Conservation (phyloP, 2,329 filamentous ascomycete species). For the Penicillium sp. region DNA sequence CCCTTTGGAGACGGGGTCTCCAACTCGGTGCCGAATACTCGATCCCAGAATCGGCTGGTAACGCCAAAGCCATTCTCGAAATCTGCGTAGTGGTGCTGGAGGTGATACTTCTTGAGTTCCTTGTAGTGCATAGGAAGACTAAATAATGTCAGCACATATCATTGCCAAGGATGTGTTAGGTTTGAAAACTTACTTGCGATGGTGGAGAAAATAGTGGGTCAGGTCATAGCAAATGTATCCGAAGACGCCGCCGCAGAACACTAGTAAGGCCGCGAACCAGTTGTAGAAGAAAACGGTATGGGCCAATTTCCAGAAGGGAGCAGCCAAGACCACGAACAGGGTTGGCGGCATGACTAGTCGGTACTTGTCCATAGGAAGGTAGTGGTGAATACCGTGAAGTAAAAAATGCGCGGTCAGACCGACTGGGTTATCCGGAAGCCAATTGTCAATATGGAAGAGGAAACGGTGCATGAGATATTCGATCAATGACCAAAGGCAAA, state of each 20-base stretch:
- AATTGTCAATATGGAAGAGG: conserved; percentile 89
- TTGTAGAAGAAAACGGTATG: conserved; percentile 79
- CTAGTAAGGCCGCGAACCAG: conserved; percentile 77
- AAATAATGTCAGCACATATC: conserved; percentile 5
- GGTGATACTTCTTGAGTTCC: conserved; percentile 93
- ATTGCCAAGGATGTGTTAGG: neutral
- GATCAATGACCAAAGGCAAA: conserved; percentile 82
- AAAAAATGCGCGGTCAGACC: conserved; percentile 86
- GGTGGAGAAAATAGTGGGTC: conserved; percentile 98
- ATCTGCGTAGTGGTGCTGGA: conserved; percentile 96
- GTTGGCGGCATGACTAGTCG: conserved; percentile 95
- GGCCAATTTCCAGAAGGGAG: conserved; percentile 89
- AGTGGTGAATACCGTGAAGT: conserved; percentile 96
- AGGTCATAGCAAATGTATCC: conserved; percentile 96
- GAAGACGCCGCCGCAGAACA: conserved; percentile 88
- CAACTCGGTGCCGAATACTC: conserved; percentile 86
- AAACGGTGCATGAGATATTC: conserved; percentile 89
- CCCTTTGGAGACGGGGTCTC: conserved; percentile 41
- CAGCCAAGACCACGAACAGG: conserved; percentile 78
- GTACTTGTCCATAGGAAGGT: conserved; percentile 98
- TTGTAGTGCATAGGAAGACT: conserved; percentile 86
- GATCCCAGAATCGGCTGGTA: conserved; percentile 94
- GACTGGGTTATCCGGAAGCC: conserved; percentile 88
- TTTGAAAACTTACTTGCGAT: conserved; percentile 68
- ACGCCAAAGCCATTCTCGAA: conserved; percentile 98